Evolutionary conservation across 441 rosid genomes (phyloP).

Genomic region (Euphorbia celastroides): DNA sequence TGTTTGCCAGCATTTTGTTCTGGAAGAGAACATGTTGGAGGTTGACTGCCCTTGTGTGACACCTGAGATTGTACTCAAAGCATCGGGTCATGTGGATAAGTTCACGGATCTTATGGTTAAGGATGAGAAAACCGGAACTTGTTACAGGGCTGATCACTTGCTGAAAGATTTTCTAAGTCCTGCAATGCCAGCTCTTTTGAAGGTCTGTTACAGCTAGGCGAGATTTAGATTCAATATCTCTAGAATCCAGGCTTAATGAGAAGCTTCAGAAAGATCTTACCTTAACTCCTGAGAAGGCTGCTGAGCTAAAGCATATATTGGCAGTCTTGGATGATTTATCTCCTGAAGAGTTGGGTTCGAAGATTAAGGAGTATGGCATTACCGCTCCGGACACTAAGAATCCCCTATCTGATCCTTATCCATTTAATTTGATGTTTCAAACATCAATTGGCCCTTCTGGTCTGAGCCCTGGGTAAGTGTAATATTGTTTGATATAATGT

Average conservation of each 20-base stretch:
- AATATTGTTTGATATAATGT: not conserved
- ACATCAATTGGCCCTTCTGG: slow-evolving; percentile 79
- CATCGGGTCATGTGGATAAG: slow-evolving; percentile 75
- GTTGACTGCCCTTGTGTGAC: slow-evolving; percentile 75
- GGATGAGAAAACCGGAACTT: slow-evolving; percentile 65
- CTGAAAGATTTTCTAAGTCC: slow-evolving; percentile 42
- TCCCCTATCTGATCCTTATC: slow-evolving; percentile 57
- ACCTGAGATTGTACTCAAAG: slow-evolving; percentile 68
- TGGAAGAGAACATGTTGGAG: slow-evolving; percentile 73
- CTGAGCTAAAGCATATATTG: slow-evolving; percentile 53
- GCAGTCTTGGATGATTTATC: slow-evolving; percentile 68
- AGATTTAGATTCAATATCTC: not conserved
- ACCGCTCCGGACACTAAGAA: slow-evolving; percentile 59
- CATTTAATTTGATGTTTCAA: slow-evolving; percentile 72
- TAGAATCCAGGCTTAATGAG: slow-evolving; percentile 25
- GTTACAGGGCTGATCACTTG: slow-evolving; percentile 71
- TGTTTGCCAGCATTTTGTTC: slow-evolving; percentile 56
- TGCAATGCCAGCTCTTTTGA: not conserved
- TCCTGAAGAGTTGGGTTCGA: slow-evolving; percentile 61
- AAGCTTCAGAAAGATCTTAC: slow-evolving; percentile 63
- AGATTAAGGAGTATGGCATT: slow-evolving; percentile 70
- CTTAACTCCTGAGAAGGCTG: slow-evolving; percentile 44
- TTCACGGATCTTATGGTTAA: slow-evolving; percentile 80
- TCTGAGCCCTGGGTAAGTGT: slow-evolving; percentile 48
- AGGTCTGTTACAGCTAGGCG: not conserved